A percentile compares a stretch with the other conserved stretches of the same genome.
Evolutionary conservation across 1,139 yeast species (phyloP).

Genomic region (Eremothecium sinecaudum): DNA sequence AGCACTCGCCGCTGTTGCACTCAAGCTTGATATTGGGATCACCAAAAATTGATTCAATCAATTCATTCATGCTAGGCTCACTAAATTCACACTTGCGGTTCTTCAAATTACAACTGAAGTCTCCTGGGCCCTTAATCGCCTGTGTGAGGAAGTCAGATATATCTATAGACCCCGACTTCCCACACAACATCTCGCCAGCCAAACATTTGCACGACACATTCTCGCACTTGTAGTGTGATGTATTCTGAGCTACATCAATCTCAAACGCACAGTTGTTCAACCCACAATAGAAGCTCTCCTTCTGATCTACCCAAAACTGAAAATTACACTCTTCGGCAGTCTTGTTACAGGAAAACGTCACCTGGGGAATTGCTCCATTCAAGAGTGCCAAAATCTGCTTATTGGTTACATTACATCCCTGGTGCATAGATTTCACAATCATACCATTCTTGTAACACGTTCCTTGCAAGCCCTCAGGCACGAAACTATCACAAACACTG

Average conservation of each 20-base stretch:
- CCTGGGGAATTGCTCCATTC: slow-evolving; percentile 78
- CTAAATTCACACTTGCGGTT: slow-evolving; percentile 62
- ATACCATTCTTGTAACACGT: slow-evolving; percentile 88
- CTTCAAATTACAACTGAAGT: slow-evolving; percentile 65
- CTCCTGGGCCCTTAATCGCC: slow-evolving; percentile 89
- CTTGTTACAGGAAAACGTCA: slow-evolving; percentile 78
- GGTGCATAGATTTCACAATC: slow-evolving; percentile 70
- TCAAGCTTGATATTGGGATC: slow-evolving; percentile 76
- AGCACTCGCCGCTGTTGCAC: slow-evolving; percentile 82
- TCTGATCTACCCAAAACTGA: slow-evolving; percentile 91
- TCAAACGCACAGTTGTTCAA: slow-evolving; percentile 61
- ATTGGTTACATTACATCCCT: slow-evolving; percentile 92
- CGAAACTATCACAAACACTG: slow-evolving; percentile 67
- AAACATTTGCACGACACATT: slow-evolving; percentile 74
- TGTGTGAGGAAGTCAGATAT: slow-evolving; percentile 86
- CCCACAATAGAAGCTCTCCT: slow-evolving; percentile 85
- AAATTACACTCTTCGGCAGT: slow-evolving; percentile 64
- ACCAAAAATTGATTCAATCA: slow-evolving; percentile 84
- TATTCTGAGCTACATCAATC: slow-evolving; percentile 51
- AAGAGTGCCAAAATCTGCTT: slow-evolving; percentile 72
- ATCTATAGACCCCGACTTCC: slow-evolving; percentile 87
- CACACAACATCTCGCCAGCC: slow-evolving; percentile 90
- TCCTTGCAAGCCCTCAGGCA: slow-evolving; percentile 83
- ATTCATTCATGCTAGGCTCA: slow-evolving; percentile 93
- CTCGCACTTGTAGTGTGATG: slow-evolving; percentile 71